Evolutionary conservation across 306 rosid species (phyloP), one percentile per base, ranked within the genome.

Genomic region (Prunus mongolica): DNA sequence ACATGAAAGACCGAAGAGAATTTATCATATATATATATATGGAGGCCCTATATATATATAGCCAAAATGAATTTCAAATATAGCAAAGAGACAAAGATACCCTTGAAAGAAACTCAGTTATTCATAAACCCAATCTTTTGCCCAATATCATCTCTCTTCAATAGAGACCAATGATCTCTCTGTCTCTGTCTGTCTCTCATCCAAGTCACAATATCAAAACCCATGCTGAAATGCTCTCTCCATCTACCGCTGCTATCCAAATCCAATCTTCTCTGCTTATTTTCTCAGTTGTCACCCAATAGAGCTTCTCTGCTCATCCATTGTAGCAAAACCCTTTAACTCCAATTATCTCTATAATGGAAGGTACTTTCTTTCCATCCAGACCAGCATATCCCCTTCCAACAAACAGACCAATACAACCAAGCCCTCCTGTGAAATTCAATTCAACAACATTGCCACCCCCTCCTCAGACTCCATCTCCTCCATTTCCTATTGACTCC

Each of bases 281-380:
- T 72, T n/a, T n/a, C 8, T 61, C 54, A 32, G 47, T 28, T 72
- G 56, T 32, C 69, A 27, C 38, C 8, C 65, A 5, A 52, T 15
- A 7, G 44, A 72, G 67, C 67, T 72, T 57, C 55, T 24, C 19
- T 13, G 18, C 41, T 45, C 56, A 15, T 16, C 57, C 41, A 25
- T 14, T 50, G 9, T 49, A 46, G 3, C 44, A 45, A 72, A 55
- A 50, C 71, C 81, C 41, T 63, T 70, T 28, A 41, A 67, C 22
- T 52, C 28, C 56, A 19, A 45, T 73, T 6, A 71, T 19, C n/a
- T 66, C 45, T 67, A 77, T 65, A 69, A 95, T 95, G 98, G 98
- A 92, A 74, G 97, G 97, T 27, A 79, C 91, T 3, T 75, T 89
- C 72, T 89, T 95, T 77, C 93, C 96, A 27, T 81, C 78, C 52